These are phyloP conservation scores for Oryza nivara DNA, from an alignment of 176 grass and related monocot species.

Conservation along the genomic window DNA sequence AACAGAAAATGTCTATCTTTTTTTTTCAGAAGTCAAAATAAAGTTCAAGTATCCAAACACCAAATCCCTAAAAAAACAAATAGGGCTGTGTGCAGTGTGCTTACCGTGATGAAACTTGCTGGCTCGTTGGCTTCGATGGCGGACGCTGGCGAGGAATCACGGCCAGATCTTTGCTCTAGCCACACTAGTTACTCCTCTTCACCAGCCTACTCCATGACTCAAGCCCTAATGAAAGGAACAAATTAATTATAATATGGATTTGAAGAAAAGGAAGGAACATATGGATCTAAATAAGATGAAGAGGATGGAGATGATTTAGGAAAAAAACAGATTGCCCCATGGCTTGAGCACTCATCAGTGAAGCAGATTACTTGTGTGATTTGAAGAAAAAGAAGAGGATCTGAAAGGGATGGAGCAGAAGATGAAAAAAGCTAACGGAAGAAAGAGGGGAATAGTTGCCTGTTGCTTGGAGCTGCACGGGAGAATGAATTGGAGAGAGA, in stretches of 20 bases:
- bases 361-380: neutral
- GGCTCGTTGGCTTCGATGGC: no score
- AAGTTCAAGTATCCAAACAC: neutral
- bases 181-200: neutral
- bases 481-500: neutral
- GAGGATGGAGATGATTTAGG: neutral
- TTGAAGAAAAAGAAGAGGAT: neutral
- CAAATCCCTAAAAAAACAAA: neutral
- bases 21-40: no score
- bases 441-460: neutral
- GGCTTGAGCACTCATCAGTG: neutral
- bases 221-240: neutral
- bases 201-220: neutral
- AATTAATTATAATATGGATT: no score
- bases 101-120: neutral
- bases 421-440: neutral
- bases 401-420: neutral
- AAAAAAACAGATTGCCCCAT: no score
- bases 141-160: no score
- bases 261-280: no score
- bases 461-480: neutral
- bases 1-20: neutral
- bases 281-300: neutral
- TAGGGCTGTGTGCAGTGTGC: neutral
- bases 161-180: neutral